These are phyloP conservation scores for Filobasidium wieringae DNA, from an alignment of 768 basidiomycete genomes.

Conservation along the genomic window DNA sequence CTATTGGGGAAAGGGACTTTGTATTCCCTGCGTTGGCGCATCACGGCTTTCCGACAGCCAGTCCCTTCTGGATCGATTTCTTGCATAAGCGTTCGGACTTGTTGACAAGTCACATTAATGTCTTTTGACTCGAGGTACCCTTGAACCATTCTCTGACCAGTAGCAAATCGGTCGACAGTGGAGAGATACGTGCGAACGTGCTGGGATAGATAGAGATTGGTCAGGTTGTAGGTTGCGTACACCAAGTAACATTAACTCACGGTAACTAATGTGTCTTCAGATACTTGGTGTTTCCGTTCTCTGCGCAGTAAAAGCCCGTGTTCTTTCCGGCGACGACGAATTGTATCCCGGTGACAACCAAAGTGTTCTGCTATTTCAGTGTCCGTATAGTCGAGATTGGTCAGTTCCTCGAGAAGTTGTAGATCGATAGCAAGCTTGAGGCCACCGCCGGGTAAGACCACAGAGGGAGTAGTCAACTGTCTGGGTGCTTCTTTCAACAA, in stretches of 20 bases:
- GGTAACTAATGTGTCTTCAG: too few species aligned
- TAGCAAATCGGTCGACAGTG: neutral
- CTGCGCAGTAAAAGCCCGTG: neutral
- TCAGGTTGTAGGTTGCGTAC: neutral
- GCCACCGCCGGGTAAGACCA: too few species aligned
- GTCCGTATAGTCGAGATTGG: neutral
- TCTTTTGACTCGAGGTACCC: neutral
- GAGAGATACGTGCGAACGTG: neutral
- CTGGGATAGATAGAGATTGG: neutral
- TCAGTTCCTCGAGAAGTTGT: neutral
- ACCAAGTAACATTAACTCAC: neutral
- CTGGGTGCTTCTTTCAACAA: too few species aligned
- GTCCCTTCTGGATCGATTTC: neutral
- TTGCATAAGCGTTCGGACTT: neutral
- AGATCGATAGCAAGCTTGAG: too few species aligned
- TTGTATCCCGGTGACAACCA: neutral
- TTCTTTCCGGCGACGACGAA: neutral
- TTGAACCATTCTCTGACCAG: neutral
- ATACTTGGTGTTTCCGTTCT: too few species aligned
- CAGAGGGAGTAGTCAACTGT: too few species aligned
- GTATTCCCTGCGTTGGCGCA: conserved; percentile 27
- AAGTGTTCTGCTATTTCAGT: neutral
- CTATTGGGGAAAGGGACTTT: conserved; percentile 39
- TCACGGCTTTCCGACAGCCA: neutral
- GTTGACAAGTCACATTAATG: neutral